A percentile compares a stretch with the other conserved stretches of the same genome.
phyloP scores from a whole-genome alignment of 495 filamentous ascomycete species.

The Friedmanniomyces endolithicus region DNA sequence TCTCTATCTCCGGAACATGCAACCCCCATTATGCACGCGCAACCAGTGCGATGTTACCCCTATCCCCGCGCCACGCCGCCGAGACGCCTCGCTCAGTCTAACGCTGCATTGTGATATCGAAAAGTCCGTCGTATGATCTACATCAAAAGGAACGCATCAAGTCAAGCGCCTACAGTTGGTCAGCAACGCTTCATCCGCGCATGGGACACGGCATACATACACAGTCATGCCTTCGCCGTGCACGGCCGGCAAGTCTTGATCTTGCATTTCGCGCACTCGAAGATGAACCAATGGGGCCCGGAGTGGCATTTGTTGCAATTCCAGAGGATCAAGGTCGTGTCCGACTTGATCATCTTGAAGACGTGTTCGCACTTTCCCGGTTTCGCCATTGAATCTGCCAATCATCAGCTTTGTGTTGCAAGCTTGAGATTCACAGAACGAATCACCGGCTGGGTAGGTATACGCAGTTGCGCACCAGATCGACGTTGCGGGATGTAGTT shows the following conservation, averaged over 20 bases:
- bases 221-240: constrained; percentile 37
- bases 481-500: background rate
- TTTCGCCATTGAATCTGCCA: constrained; percentile 42
- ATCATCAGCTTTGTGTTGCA: background rate
- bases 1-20: background rate
- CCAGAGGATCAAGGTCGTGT: constrained; percentile 64
- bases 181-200: background rate
- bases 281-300: constrained; percentile 73
- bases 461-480: background rate
- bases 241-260: constrained; percentile 61
- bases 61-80: background rate
- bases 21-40: background rate
- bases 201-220: too few relatives aligned
- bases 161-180: background rate
- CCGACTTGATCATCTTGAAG: constrained; percentile 67
- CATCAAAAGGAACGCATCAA: background rate
- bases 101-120: constrained; percentile 10
- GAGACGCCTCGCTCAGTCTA: constrained; percentile 15
- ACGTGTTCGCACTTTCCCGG: constrained; percentile 53
- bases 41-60: background rate
- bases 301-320: constrained; percentile 63
- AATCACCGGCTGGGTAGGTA: background rate
- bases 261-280: constrained; percentile 66
- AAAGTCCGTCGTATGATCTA: background rate
- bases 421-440: too few relatives aligned